A percentile compares a stretch with the other conserved stretches of the same genome.
phyloP scores from a whole-genome alignment of 83 land plant species.

The Thuja plicata region DNA sequence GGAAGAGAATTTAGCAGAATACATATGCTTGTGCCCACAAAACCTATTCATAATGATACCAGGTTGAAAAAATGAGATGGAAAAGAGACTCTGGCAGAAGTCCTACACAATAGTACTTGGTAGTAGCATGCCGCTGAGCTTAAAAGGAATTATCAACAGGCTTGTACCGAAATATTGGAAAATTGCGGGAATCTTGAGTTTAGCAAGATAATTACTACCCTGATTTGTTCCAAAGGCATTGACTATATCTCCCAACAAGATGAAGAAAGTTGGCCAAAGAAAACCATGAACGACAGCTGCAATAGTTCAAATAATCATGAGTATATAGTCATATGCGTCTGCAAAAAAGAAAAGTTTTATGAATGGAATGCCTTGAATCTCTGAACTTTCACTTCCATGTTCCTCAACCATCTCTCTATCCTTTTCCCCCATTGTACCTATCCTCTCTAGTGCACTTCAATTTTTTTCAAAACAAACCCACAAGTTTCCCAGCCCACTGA shows the following conservation, averaged over 20 bases:
- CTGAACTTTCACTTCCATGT: background rate
- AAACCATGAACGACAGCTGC: conserved; percentile 29
- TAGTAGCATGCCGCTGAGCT: background rate
- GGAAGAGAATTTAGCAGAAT: background rate
- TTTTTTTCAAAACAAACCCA: background rate
- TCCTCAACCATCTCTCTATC: background rate
- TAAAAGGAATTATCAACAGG: background rate
- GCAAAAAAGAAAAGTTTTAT: conserved; percentile 33
- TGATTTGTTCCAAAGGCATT: conserved; percentile 19
- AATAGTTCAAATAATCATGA: conserved; percentile 25
- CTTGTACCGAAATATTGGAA: background rate
- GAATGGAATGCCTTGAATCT: conserved; percentile 16
- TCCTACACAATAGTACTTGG: background rate
- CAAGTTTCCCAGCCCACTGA: background rate
- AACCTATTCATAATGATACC: background rate
- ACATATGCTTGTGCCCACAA: background rate
- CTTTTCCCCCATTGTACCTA: background rate
- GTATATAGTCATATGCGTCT: conserved; percentile 18
- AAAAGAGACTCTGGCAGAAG: background rate
- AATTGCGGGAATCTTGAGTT: background rate
- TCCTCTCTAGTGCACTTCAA: background rate
- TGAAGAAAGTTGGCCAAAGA: conserved; percentile 25
- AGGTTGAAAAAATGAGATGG: background rate
- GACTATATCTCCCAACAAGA: conserved; percentile 26
- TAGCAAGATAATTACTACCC: background rate